Evolutionary conservation across 164 flowering plant species (phyloP).

Genomic region (Warburgia ugandensis): DNA sequence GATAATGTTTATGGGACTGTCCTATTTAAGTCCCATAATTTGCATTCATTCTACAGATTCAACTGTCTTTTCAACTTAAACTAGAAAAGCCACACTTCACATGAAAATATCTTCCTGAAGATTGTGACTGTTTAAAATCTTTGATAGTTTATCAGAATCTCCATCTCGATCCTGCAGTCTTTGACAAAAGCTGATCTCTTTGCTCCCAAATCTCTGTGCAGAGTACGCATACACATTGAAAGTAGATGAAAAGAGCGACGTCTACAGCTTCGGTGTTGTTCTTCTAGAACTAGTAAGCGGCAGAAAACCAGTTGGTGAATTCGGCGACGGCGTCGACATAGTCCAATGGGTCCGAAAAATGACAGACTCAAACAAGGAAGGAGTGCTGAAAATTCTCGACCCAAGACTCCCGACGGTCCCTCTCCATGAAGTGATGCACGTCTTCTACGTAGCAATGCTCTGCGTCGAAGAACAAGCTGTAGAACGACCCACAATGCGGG

Average conservation of each 20-base stretch:
- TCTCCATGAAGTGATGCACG: slow-evolving; percentile 82
- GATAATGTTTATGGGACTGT: too few relatives aligned
- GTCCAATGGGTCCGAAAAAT: slow-evolving; percentile 93
- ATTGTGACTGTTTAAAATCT: too few relatives aligned
- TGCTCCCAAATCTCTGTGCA: too few relatives aligned
- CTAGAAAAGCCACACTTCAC: too few relatives aligned
- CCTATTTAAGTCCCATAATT: too few relatives aligned
- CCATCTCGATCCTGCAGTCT: too few relatives aligned
- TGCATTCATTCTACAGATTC: too few relatives aligned
- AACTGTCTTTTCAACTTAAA: too few relatives aligned
- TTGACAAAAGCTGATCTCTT: too few relatives aligned
- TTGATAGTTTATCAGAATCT: too few relatives aligned
- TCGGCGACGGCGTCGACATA: slow-evolving; percentile 97
- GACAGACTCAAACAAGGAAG: slow-evolving; percentile 86
- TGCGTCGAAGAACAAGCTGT: slow-evolving; percentile 96
- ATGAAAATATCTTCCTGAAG: too few relatives aligned
- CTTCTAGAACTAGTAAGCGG: slow-evolving; percentile 81
- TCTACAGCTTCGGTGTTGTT: slow-evolving; percentile 94
- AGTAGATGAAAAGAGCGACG: slow-evolving; percentile 97
- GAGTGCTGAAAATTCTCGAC: slow-evolving; percentile 69
- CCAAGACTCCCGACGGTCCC: slow-evolving; percentile 78
- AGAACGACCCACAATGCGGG: slow-evolving; percentile 95
- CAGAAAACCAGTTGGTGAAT: slow-evolving; percentile 91
- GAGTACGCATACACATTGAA: slow-evolving; percentile 94
- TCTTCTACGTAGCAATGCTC: slow-evolving; percentile 93